Evolutionary conservation across 2,329 filamentous ascomycete genomes (phyloP).

Genomic region (Microdochium nivale): DNA sequence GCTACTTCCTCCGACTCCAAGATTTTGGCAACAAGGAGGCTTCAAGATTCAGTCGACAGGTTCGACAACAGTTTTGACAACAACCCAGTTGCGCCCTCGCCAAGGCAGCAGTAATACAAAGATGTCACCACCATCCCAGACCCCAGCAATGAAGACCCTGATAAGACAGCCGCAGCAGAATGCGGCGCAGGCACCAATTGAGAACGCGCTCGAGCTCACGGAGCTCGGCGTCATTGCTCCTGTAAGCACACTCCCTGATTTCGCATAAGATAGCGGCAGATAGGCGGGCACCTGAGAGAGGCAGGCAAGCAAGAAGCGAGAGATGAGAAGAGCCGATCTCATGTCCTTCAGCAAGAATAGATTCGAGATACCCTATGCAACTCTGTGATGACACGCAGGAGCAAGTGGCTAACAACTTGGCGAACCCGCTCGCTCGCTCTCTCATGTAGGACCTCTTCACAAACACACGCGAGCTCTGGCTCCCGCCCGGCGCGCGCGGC

Average conservation of each 20-base stretch:
- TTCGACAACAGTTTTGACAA: too few relatives aligned
- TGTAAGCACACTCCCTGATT: conserved; percentile 36
- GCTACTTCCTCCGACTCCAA: too few relatives aligned
- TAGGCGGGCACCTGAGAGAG: not conserved
- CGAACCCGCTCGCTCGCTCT: not conserved
- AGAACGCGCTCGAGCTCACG: conserved; percentile 82
- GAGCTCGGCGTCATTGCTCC: conserved; percentile 68
- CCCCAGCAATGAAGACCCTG: conserved; percentile 40
- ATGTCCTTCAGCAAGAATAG: too few relatives aligned
- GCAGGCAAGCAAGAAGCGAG: not conserved
- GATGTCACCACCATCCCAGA: not conserved
- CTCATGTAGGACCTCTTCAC: conserved; percentile 73
- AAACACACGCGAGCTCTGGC: conserved; percentile 86
- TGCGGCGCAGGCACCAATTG: conserved; percentile 67
- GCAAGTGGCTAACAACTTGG: too few relatives aligned
- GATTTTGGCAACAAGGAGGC: too few relatives aligned
- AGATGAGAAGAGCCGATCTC: too few relatives aligned
- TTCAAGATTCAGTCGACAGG: too few relatives aligned
- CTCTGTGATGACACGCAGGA: too few relatives aligned
- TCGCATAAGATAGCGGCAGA: not conserved
- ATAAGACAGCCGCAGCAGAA: conserved; percentile 69
- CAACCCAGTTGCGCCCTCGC: not conserved
- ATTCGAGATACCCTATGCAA: too few relatives aligned
- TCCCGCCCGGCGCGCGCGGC: conserved; percentile 82
- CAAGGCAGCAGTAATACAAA: not conserved